Conservation (phyloP, 2,329 filamentous ascomycete species). For the Apiospora hydei region DNA sequence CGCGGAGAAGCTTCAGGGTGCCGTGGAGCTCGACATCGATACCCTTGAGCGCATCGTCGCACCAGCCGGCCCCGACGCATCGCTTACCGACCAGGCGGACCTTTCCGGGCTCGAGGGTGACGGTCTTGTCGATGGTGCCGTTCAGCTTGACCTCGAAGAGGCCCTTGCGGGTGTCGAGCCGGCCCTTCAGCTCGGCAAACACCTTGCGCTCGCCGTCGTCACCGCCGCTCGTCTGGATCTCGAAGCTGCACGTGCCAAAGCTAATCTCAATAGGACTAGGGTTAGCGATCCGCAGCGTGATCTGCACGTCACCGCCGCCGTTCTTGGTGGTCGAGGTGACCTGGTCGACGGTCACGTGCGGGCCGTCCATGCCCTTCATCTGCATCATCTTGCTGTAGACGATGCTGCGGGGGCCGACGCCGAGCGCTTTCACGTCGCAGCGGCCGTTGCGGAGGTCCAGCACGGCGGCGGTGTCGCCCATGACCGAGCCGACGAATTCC, state of each 20-base stretch:
- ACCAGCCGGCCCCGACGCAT: slow-evolving; percentile 37
- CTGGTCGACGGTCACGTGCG: slow-evolving; percentile 27
- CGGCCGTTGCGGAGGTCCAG: slow-evolving; percentile 36
- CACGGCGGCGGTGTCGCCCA: slow-evolving; percentile 26
- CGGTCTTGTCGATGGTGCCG: slow-evolving; percentile 30
- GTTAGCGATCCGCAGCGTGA: slow-evolving; percentile 32
- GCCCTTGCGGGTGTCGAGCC: slow-evolving; percentile 34
- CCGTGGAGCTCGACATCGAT: slow-evolving; percentile 36
- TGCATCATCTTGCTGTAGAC: slow-evolving; percentile 35
- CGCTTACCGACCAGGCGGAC: slow-evolving; percentile 34
- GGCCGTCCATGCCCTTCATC: slow-evolving; percentile 35
- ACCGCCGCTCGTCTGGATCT: slow-evolving; percentile 32
- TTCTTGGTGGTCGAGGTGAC: slow-evolving; percentile 21
- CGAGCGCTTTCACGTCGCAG: slow-evolving; percentile 32
- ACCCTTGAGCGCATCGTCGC: slow-evolving; percentile 34
- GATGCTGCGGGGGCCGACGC: slow-evolving; percentile 32
- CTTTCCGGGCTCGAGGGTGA: slow-evolving; percentile 13
- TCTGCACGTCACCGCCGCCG: slow-evolving; percentile 17
- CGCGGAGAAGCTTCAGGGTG: slow-evolving; percentile 29
- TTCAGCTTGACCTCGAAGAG: slow-evolving; percentile 32
- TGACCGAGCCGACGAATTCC: slow-evolving; percentile 34
- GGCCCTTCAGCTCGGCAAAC: slow-evolving; percentile 36
- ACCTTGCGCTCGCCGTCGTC: slow-evolving; percentile 4
- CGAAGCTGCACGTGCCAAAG: slow-evolving; percentile 38
- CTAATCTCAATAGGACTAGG: slow-evolving; percentile 38